A percentile compares a stretch with the other conserved stretches of the same genome.
These are phyloP conservation scores for Phellopilus nigrolimitatus DNA, from an alignment of 1,284 basidiomycete species.

Conservation along the genomic window DNA sequence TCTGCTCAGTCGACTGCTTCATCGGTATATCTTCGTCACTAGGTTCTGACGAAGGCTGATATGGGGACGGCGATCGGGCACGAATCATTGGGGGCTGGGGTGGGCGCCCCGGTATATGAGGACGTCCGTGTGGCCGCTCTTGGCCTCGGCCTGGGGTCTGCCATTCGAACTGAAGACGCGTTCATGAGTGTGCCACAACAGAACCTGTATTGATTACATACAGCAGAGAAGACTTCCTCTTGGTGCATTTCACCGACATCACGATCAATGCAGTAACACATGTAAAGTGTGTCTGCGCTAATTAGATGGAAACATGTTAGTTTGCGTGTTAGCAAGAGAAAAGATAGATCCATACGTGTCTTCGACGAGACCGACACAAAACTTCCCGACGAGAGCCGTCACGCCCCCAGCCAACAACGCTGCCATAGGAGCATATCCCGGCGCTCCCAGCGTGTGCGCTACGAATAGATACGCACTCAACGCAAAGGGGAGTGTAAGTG, in stretches of 20 bases:
- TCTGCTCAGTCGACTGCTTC: neutral
- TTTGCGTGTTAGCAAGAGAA: neutral
- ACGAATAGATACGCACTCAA: constrained; percentile 84
- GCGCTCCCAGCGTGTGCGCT: constrained; percentile 76
- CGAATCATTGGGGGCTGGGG: neutral
- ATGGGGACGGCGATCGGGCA: neutral
- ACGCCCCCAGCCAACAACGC: constrained; percentile 74
- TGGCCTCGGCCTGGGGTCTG: constrained; percentile 4
- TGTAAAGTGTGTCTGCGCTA: constrained; percentile 77
- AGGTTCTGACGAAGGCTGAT: neutral
- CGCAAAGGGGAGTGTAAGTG: constrained; percentile 75
- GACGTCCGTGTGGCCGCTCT: neutral
- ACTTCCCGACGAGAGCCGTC: constrained; percentile 77
- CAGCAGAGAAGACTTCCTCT: constrained; percentile 66
- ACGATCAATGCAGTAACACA: constrained; percentile 87
- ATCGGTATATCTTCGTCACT: constrained; percentile 10
- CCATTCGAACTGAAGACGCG: constrained; percentile 16
- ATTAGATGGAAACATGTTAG: constrained; percentile 2
- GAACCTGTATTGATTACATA: constrained; percentile 29
- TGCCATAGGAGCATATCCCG: constrained; percentile 72
- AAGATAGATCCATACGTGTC: constrained; percentile 53
- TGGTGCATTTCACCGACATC: constrained; percentile 60
- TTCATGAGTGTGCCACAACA: neutral
- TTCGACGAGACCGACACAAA: constrained; percentile 76
- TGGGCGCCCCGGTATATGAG: neutral